Percentiles rank a stretch among this genome's conserved stretches.
phyloP scores from a whole-genome alignment of 2,329 filamentous ascomycete genomes.

The Dryadomyces quercivorus region DNA sequence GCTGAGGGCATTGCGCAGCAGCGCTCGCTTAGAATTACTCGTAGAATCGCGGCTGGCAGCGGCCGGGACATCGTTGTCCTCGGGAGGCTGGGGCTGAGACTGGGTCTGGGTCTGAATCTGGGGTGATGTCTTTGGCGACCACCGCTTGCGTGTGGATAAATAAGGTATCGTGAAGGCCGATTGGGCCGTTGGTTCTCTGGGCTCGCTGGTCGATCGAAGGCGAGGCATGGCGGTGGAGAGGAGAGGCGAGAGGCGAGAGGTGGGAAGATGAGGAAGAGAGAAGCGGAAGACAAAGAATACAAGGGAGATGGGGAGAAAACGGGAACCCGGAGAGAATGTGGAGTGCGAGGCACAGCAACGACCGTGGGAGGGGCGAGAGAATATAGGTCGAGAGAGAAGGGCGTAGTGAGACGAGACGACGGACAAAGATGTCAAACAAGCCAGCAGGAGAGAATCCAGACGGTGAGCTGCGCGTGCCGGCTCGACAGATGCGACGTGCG shows the following conservation, averaged over 20 bases:
- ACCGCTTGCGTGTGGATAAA: conserved; percentile 19
- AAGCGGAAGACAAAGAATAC: background rate
- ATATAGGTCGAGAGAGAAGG: too few species aligned
- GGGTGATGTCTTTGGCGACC: background rate
- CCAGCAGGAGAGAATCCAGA: too few species aligned
- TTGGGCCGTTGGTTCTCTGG: background rate
- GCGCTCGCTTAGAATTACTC: conserved; percentile 15
- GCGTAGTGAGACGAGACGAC: too few species aligned
- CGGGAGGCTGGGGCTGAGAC: background rate
- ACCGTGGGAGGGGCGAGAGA: too few species aligned
- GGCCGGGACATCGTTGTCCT: background rate
- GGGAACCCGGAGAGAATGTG: background rate
- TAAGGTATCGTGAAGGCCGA: conserved; percentile 17
- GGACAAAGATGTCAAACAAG: too few species aligned
- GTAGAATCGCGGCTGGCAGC: conserved; percentile 1
- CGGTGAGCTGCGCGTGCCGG: too few species aligned
- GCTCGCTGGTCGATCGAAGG: background rate
- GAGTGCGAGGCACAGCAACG: too few species aligned
- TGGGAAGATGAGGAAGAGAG: too few species aligned
- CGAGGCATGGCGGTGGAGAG: background rate
- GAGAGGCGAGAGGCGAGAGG: too few species aligned
- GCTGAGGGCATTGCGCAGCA: conserved; percentile 17
- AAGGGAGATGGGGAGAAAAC: background rate
- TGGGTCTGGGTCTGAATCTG: conserved; percentile 10
- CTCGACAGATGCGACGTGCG: too few species aligned